These are phyloP conservation scores for Botryotinia globosa DNA, from an alignment of 2,329 filamentous ascomycete genomes.

Conservation along the genomic window DNA sequence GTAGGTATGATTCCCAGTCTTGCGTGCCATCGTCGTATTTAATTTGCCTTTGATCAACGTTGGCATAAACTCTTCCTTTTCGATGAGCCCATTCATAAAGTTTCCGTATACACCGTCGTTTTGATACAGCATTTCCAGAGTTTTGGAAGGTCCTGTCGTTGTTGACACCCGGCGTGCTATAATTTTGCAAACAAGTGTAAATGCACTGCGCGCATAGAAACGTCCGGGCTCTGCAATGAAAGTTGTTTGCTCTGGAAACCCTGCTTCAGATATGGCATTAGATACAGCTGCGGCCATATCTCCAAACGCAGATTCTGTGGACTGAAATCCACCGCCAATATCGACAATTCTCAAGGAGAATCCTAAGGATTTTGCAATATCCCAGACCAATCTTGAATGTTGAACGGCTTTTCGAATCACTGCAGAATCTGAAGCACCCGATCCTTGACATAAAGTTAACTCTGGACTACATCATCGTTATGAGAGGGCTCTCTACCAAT, in stretches of 20 bases:
- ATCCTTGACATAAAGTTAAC: background rate
- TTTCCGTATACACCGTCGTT: constrained; percentile 1
- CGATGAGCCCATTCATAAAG: constrained; percentile 1
- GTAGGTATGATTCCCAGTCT: background rate
- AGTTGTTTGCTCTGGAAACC: background rate
- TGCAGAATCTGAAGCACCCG: background rate
- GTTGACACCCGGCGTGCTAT: constrained; percentile 5
- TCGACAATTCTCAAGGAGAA: background rate
- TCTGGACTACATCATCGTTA: too few species aligned
- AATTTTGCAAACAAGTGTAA: background rate
- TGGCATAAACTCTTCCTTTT: background rate
- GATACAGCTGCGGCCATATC: background rate
- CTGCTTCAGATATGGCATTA: background rate
- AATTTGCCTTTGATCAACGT: background rate
- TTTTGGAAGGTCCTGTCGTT: background rate
- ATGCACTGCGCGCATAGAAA: background rate
- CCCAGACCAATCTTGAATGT: background rate
- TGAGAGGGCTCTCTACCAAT: background rate
- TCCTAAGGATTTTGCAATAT: background rate
- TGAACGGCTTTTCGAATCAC: background rate
- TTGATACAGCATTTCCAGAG: constrained; percentile 1
- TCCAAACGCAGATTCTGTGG: background rate
- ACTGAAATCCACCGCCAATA: constrained; percentile 7
- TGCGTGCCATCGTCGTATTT: background rate
- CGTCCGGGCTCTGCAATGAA: background rate